Evolutionary conservation across 106 monocot genomes (phyloP), one percentile per base, ranked within the genome.

Genomic region (Dendrobium nobile): DNA sequence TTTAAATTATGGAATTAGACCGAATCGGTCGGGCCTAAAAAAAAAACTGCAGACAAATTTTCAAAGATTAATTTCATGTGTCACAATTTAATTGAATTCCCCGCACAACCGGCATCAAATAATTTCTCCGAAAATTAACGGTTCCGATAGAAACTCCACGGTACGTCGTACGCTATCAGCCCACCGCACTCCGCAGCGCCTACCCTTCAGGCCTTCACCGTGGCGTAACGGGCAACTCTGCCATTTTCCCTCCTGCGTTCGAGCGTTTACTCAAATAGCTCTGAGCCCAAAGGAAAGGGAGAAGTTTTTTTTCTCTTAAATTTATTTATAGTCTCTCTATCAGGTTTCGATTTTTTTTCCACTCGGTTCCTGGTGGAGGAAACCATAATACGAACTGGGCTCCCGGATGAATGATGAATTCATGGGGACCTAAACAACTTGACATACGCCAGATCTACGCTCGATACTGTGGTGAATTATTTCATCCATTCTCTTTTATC

Each of bases 401-500:
- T 15, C 33, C 31, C 70, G 33, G 33, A 70, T 70, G 70, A 70
- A 70, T 13, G 70, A 70, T 70, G 70, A 70, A 28, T 37, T 70
- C 70, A 70, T 31, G 15, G 70, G 70, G 33, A 70, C 33, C 70
- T 70, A 70, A 70, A 37, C 70, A 70, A 11, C 70, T 70, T 4
- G 70, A 70, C 37, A 70, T 70, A 31, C 33, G 31, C 70, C 70
- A 70, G 70, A 70, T 70, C 70, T 70, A 37, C 33, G 33, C 28
- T 70, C 70, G 70, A 70, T 70, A 70, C 31, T 37, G 27, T 11
- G 70, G 70, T 70, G 70, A 70, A 15, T 61, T 70, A 15, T 70
- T 70, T 28, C 70, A 2, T 70, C 11, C 61, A 6, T 61, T 61
- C 20, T 61, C 19, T 61, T 51, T 51, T 22, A 22, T 22, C 8